Conservation (phyloP, 768 basidiomycete species). For the Paxillus involutus region DNA sequence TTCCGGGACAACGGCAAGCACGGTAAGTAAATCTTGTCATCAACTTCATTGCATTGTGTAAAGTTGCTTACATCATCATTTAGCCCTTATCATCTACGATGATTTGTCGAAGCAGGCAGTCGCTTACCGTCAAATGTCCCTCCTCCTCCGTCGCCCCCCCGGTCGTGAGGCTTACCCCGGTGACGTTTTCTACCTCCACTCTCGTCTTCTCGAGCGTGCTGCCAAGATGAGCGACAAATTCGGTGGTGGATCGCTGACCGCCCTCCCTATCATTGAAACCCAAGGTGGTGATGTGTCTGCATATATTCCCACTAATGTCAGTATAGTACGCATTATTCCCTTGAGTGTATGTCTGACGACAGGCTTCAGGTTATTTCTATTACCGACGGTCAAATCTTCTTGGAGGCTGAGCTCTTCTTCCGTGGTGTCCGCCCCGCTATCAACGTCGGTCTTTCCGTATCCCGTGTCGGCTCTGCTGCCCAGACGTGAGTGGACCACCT, state of each 20-base stretch:
- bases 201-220: constrained; percentile 98
- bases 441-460: constrained; percentile 99
- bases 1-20: constrained; percentile 99
- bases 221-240: constrained; percentile 99
- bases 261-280: constrained; percentile 99
- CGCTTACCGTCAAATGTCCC: constrained; percentile 99
- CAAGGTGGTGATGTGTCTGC: constrained; percentile 99
- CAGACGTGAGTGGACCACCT: constrained; percentile 75
- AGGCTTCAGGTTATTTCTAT: constrained; percentile 90
- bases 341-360: constrained; percentile 1
- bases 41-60: neutral
- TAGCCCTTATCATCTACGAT: constrained; percentile 97
- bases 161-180: constrained; percentile 99
- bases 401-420: constrained; percentile 99
- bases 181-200: constrained; percentile 99
- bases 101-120: constrained; percentile 99
- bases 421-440: constrained; percentile 99
- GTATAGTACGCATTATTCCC: constrained; percentile 20
- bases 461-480: constrained; percentile 99
- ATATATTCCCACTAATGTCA: constrained; percentile 92
- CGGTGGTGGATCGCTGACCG: constrained; percentile 98
- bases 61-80: constrained; percentile 12
- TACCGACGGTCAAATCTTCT: constrained; percentile 99
- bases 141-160: constrained; percentile 98
- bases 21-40: constrained; percentile 50